Base-by-base conservation (phyloP, 495 filamentous ascomycete genomes). In the Neurospora sp. region DNA sequence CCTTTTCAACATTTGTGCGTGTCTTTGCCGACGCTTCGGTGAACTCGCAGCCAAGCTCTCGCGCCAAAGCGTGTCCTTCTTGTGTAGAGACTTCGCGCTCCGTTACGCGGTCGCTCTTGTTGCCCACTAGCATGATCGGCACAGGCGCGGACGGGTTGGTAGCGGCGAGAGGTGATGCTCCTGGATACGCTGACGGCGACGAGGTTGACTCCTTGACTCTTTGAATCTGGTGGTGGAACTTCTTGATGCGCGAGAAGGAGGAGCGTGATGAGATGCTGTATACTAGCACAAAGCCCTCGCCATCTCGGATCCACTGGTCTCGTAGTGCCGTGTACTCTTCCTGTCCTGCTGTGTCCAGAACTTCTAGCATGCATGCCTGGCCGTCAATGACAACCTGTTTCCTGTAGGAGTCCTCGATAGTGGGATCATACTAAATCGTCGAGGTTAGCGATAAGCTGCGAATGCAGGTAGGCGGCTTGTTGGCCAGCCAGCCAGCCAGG, bases 21-120 rank as follows among this genome's bases (percentile, higher is more conserved):
- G 97, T 97, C 85, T 98, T 98, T n/a, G 96, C 96, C 16, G 95
- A 98, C 6, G 96, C 96, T 81, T 98, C 96, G 72, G 98, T 94
- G 77, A 98, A 99, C 73, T 98, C 96, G 82, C 96, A 99, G 69
- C 93, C 93, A 42, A 99, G 85, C 78, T 97, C 93, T 78, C 93
- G 92, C 45, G 96, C 96, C 22, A 98, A 82, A 35, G 93, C 93
- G 73, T 93, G 92, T 5, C 96, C 96, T 83, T 99, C 96, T 80
- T 99, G 96, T 38, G 94, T 96, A 1, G 94, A 97, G 9, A 99
- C 96, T 74, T 97, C 96, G 70, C 96, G 89, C 82, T 99, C 96
- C 16, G 95, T 95, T 20, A 96, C 93, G 74, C 94, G 88, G 84
- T 99, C 96, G 84, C 93, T 96, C 85, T 99, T 99, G 84, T 99